Evolutionary conservation across 2,329 filamentous ascomycete species (phyloP).

Genomic region (Pseudogymnoascus pannorum): DNA sequence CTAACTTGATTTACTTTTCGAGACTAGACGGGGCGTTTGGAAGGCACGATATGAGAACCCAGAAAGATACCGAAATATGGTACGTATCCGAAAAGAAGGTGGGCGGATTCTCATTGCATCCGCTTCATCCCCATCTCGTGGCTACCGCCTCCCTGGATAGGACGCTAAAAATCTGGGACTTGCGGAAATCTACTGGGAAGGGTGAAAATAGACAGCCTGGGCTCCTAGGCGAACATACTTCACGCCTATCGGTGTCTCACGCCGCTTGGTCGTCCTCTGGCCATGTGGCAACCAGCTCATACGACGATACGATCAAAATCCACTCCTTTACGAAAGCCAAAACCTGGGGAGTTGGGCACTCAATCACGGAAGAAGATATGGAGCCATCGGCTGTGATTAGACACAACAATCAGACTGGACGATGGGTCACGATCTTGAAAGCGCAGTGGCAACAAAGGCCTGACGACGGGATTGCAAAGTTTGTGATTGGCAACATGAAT

Average conservation of each 20-base stretch:
- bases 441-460: conserved; percentile 84
- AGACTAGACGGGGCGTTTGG: conserved; percentile 77
- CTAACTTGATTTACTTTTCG: conserved; percentile 76
- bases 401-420: conserved; percentile 93
- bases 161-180: conserved; percentile 85
- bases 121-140: conserved; percentile 69
- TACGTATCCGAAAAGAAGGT: conserved; percentile 86
- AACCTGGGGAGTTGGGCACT: conserved; percentile 51
- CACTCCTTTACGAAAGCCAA: conserved; percentile 64
- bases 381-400: conserved; percentile 59
- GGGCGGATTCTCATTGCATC: conserved; percentile 83
- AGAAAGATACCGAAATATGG: conserved; percentile 58
- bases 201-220: conserved; percentile 54
- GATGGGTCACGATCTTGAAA: conserved; percentile 80
- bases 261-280: conserved; percentile 82
- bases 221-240: conserved; percentile 74
- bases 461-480: conserved; percentile 71
- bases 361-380: conserved; percentile 56
- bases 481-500: conserved; percentile 96
- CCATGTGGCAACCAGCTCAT: conserved; percentile 83
- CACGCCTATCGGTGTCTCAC: conserved; percentile 80
- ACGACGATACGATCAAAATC: conserved; percentile 92
- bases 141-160: conserved; percentile 87
- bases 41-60: conserved; percentile 66
- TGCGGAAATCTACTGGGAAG: conserved; percentile 67